Conservation (phyloP, 179 eudicot genomes). For the Drosera spatulata region DNA sequence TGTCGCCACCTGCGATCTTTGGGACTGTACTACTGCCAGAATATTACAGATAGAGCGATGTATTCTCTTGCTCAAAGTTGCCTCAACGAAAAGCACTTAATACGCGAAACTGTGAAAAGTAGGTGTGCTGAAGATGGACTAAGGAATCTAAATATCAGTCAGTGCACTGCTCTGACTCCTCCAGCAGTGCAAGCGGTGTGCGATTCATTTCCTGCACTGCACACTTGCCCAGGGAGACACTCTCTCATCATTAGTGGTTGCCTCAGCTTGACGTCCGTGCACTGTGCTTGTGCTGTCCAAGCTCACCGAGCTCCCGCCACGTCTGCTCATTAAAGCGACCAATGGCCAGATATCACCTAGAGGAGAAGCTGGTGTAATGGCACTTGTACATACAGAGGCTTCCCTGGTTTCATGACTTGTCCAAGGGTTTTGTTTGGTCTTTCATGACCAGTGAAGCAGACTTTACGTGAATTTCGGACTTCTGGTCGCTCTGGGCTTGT, state of each 20-base stretch:
- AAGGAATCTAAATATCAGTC: slow-evolving; percentile 80
- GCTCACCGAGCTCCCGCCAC: slow-evolving; percentile 27
- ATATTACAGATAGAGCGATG: slow-evolving; percentile 89
- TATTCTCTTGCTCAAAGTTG: slow-evolving; percentile 80
- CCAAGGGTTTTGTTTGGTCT: too few species aligned
- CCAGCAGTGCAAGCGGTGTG: slow-evolving; percentile 89
- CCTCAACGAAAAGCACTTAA: slow-evolving; percentile 41
- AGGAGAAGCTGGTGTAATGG: too few species aligned
- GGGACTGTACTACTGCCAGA: slow-evolving; percentile 81
- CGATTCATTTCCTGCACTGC: slow-evolving; percentile 76
- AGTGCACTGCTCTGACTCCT: slow-evolving; percentile 87
- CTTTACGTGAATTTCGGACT: too few species aligned
- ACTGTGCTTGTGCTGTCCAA: slow-evolving; percentile 66
- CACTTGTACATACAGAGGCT: too few species aligned
- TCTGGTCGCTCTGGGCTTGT: too few species aligned
- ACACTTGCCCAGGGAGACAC: slow-evolving; percentile 80
- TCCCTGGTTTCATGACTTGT: too few species aligned
- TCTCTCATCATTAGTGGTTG: slow-evolving; percentile 92
- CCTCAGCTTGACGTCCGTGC: slow-evolving; percentile 70
- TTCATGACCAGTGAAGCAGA: too few species aligned
- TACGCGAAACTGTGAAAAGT: slow-evolving; percentile 38
- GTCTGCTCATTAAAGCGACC: slow-evolving; percentile 32
- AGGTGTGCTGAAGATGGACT: slow-evolving; percentile 66
- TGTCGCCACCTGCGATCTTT: slow-evolving; percentile 71
- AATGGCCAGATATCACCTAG: too few species aligned